Evolutionary conservation across 31 red algal genomes (phyloP).

Genomic region (Porphyra umbilicalis): DNA sequence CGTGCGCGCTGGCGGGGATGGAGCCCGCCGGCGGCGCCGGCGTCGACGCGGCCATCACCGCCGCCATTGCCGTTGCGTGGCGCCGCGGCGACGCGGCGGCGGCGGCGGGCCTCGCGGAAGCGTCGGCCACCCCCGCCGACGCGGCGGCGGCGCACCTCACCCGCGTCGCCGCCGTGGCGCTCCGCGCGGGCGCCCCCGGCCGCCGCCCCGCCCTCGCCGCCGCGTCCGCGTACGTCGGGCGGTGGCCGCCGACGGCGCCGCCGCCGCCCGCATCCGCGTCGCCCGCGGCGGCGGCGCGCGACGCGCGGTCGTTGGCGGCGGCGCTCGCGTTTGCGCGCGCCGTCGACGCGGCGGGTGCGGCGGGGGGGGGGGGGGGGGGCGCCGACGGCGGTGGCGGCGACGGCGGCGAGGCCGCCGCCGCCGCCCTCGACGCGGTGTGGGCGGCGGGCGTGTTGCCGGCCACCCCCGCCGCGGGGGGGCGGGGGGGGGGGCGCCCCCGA

Average conservation of each 20-base stretch:
- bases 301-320: background rate
- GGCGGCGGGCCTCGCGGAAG: background rate
- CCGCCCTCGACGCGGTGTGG: background rate
- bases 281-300: background rate
- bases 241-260: background rate
- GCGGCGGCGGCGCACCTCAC: background rate
- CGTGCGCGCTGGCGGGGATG: background rate
- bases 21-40: background rate
- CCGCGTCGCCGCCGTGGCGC: background rate
- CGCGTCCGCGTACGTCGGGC: background rate
- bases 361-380: background rate
- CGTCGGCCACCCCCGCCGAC: background rate
- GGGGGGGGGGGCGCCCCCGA: background rate
- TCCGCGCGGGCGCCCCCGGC: background rate
- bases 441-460: background rate
- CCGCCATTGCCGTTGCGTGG: background rate
- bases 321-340: background rate
- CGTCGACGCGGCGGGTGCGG: background rate
- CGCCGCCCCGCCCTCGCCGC: background rate
- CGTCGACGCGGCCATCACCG: background rate
- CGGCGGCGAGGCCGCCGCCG: too few relatives aligned
- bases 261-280: background rate
- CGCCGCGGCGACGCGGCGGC: background rate
- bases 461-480: background rate
- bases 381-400: too few relatives aligned